Evolutionary conservation across 2,329 filamentous ascomycete genomes (phyloP), one percentile per base, ranked within the genome.

Genomic region (Colletotrichum noveboracense): DNA sequence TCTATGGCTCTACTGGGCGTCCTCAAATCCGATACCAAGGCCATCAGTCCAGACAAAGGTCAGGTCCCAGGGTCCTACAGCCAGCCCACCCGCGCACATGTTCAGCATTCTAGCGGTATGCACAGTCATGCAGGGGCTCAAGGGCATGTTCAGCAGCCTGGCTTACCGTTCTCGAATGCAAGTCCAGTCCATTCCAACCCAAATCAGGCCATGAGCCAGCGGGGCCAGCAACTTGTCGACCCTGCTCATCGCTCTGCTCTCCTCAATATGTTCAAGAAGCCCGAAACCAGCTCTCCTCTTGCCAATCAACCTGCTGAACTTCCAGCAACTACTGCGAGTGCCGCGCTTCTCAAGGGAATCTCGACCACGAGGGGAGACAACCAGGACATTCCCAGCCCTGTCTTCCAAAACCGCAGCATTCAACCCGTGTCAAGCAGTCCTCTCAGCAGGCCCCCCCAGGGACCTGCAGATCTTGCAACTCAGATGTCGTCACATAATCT

Each of bases 261-360:
- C 24, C 83, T 91, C 16, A 87, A 85, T 26, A 90, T 91, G 84
- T 91, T 92, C 82, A 91, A 89, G 76, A 87, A 87, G 77, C 77
- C 81, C 13, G 81, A 81, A 32, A 74, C 82, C 5, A 34, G 75
- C 66, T 70, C 28, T 28, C 48, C 72, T 30, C 60, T 30, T 28
- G 61, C 24, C 5, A 69, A 65, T 18, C 67, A 75, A 24, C 70
- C 64, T 14, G 74, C 65, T 18, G 74, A 76, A 52, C 64, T 76
- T 26, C 74, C 74, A n/a, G 74, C 70, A 52, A 74, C 65, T n/a
- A 74, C 74, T 8, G 64, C 74, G 3, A 74, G 64, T 24, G 70
- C 70, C 26, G 70, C 64, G 30, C 70, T 76, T 13, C 26, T 73
- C 14, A 74, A 76, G 43, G 74, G 74, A 24, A 36, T 65, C 18